Conservation (phyloP, 75 land plant genomes). For the Azolla pinnata region DNA sequence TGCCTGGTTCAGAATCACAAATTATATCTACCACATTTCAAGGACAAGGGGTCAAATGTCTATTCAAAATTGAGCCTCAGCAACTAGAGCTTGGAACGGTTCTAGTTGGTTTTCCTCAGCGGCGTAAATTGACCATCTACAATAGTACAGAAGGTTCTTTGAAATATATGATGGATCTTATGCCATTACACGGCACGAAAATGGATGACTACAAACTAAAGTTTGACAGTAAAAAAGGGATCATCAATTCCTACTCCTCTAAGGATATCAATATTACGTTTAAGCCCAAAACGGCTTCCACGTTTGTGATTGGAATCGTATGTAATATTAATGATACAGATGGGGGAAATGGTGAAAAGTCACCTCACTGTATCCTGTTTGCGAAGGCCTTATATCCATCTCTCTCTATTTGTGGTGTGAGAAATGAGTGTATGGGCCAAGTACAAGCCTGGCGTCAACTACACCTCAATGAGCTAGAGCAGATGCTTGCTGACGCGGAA, state of each 20-base stretch:
- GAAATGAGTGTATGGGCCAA: slow-evolving; percentile 17
- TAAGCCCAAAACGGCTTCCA: slow-evolving; percentile 10
- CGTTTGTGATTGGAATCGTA: slow-evolving; percentile 12
- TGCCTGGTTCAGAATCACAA: slow-evolving; percentile 2
- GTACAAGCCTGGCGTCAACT: slow-evolving; percentile 21
- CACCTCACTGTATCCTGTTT: slow-evolving; percentile 9
- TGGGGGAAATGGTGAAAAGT: slow-evolving; percentile 4
- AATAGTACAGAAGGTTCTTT: slow-evolving; percentile 18
- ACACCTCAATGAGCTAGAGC: slow-evolving; percentile 13
- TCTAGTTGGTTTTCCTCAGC: slow-evolving; percentile 18
- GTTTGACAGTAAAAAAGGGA: slow-evolving; percentile 19
- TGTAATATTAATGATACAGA: slow-evolving; percentile 15
- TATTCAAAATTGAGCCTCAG: slow-evolving; percentile 15
- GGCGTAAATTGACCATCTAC: slow-evolving; percentile 14
- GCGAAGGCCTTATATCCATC: slow-evolving; percentile 17
- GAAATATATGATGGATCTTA: slow-evolving; percentile 12
- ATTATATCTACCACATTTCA: slow-evolving; percentile 13
- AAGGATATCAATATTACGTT: slow-evolving; percentile 12
- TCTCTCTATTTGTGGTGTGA: slow-evolving; percentile 15
- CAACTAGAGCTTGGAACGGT: slow-evolving; percentile 13
- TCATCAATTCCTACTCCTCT: slow-evolving; percentile 13
- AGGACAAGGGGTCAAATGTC: slow-evolving; percentile 20
- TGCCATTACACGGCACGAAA: slow-evolving; percentile 3
- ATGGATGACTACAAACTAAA: slow-evolving; percentile 11
- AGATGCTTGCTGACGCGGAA: slow-evolving; percentile 10